Evolutionary conservation across 495 filamentous ascomycete genomes (phyloP), one percentile per base, ranked within the genome.

Genomic region (Neurospora sp.): DNA sequence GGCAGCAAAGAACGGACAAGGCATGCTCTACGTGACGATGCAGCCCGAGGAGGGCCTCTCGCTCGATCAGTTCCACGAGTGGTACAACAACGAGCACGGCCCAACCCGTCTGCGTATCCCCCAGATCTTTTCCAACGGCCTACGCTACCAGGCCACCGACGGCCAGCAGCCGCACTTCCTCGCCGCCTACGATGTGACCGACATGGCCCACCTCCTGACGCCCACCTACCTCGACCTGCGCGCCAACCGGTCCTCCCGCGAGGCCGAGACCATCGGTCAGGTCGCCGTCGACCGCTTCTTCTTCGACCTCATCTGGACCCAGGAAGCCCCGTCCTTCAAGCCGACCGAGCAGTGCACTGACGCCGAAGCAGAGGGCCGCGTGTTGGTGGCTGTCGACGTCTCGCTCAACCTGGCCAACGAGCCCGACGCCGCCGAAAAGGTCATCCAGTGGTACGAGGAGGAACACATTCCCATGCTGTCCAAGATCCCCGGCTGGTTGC

Each of bases 21-120:
- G 91, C 59, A 87, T 92, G 75, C 88, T 94, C 76, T 93, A 89
- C 77, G 92, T 93, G 78, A 93, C 91, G 35, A 93, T 93, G 91
- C 88, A 92, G 78, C 91, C 91, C 74, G 83, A 84, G 74, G 83
- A 84, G 74, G 86, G 85, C 39, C 85, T 93, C 70, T 85, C 89
- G n/a, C 77, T 84, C 61, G 83, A 87, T 72, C 89, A 92, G 77
- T 94, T 94, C 83, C 91, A 94, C 81, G 92, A 94, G 79, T 96
- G 93, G 93, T 96, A 96, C 83, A 92, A 94, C 83, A 92, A 91
- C 79, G 93, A 96, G 81, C 93, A 96, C 81, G 93, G 93, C 70
- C 92, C 93, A 41, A 86, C 89, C 48, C 88, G 93, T 39, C 86
- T 94, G 20, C 89, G 91, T 61, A 80, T 94, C 10, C 89, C 91